A percentile compares a stretch with the other conserved stretches of the same genome.
phyloP scores from a whole-genome alignment of 163 green algal species.

The Coccomyxa subellipsoidea region DNA sequence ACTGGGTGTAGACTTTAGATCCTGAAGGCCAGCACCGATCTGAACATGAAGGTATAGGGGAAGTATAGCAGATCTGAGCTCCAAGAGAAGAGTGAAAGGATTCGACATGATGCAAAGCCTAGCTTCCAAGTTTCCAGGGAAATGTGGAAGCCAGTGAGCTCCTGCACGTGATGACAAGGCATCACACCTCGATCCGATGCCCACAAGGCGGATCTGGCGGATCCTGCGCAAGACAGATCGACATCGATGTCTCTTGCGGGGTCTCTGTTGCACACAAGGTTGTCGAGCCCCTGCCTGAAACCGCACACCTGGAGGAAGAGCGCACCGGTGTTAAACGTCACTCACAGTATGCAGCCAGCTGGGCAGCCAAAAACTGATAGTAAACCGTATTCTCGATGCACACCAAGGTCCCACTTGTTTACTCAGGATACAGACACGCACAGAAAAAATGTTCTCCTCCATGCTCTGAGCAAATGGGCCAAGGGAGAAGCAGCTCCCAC shows the following conservation, averaged over 20 bases:
- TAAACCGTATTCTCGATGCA: neutral
- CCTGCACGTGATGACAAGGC: neutral
- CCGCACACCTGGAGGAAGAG: neutral
- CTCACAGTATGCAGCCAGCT: neutral
- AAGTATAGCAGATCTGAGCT: too few relatives aligned
- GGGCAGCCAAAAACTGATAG: neutral
- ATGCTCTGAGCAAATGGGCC: slow-evolving; percentile 2
- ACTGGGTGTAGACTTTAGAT: too few relatives aligned
- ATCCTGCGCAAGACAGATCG: neutral
- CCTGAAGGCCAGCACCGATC: too few relatives aligned
- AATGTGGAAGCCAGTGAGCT: neutral
- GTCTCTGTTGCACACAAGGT: neutral
- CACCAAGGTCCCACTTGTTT: neutral
- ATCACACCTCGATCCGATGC: neutral
- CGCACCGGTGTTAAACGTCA: neutral
- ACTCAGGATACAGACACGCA: neutral
- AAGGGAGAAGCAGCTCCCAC: neutral
- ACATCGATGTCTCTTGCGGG: neutral
- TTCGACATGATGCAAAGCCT: neutral
- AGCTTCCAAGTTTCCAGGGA: neutral
- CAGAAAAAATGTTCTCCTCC: neutral
- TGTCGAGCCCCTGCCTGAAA: neutral
- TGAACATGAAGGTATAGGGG: too few relatives aligned
- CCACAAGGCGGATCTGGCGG: too few relatives aligned
- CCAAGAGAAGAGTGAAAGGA: neutral